phyloP scores from a whole-genome alignment of 179 eudicot species.

The Beta lomatogona region DNA sequence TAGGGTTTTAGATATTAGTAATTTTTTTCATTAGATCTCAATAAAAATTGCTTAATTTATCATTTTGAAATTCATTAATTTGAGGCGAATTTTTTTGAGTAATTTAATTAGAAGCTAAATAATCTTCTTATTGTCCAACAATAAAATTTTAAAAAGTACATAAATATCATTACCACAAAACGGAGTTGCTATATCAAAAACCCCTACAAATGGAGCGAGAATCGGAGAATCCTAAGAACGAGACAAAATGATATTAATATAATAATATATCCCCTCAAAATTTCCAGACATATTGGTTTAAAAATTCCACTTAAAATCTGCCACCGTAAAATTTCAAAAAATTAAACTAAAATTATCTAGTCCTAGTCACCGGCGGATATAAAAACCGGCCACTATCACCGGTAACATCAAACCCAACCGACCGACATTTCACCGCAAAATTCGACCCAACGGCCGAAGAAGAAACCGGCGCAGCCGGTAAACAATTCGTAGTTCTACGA shows the following conservation, averaged over 20 bases:
- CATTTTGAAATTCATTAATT: too few relatives aligned
- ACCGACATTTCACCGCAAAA: constrained; percentile 54
- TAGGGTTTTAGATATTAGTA: too few relatives aligned
- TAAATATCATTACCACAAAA: too few relatives aligned
- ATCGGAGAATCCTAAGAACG: background rate
- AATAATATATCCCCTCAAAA: background rate
- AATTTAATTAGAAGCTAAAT: too few relatives aligned
- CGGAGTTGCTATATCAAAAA: background rate
- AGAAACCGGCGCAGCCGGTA: constrained; percentile 26
- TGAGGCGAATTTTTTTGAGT: too few relatives aligned
- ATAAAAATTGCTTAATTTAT: too few relatives aligned
- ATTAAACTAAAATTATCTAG: constrained; percentile 35
- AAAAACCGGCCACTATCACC: constrained; percentile 37
- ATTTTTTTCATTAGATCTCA: too few relatives aligned
- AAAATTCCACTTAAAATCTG: background rate
- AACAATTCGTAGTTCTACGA: constrained; percentile 48
- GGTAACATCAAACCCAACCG: constrained; percentile 60
- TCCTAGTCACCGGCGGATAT: constrained; percentile 47
- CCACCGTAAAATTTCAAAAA: background rate
- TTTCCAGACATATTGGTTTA: background rate
- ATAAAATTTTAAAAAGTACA: too few relatives aligned
- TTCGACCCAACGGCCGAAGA: constrained; percentile 4
- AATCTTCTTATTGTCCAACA: too few relatives aligned
- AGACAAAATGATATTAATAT: background rate
- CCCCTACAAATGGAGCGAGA: background rate